phyloP scores from a whole-genome alignment of 768 basidiomycete genomes.

The Arthromyces matolae region DNA sequence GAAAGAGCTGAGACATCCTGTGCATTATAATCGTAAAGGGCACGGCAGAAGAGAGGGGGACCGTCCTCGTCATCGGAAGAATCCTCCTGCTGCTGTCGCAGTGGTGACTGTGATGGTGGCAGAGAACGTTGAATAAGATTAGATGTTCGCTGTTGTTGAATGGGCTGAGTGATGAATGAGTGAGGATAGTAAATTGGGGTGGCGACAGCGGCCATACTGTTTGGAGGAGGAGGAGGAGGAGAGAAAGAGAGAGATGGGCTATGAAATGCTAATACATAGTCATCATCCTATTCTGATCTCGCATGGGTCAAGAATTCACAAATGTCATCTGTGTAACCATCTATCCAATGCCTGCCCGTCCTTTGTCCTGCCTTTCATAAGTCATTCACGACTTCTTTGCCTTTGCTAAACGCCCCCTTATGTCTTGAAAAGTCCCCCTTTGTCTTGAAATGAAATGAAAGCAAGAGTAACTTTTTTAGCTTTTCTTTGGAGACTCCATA shows the following conservation, averaged over 20 bases:
- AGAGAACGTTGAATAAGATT: not conserved
- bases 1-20: constrained; percentile 85
- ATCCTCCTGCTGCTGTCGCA: constrained; percentile 28
- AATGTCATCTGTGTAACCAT: not conserved
- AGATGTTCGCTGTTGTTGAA: constrained; percentile 12
- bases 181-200: constrained; percentile 23
- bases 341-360: not conserved
- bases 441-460: no score
- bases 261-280: constrained; percentile 3
- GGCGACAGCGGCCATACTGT: constrained; percentile 29
- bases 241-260: constrained; percentile 4
- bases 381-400: not conserved
- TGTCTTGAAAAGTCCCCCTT: not conserved
- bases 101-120: not conserved
- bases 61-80: constrained; percentile 57
- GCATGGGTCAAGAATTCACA: constrained; percentile 7
- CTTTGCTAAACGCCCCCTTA: not conserved
- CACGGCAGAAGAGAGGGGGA: constrained; percentile 80
- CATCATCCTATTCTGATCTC: constrained; percentile 13
- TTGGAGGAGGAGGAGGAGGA: constrained; percentile 9
- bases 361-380: not conserved
- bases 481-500: no score
- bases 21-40: constrained; percentile 86
- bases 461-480: no score
- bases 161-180: constrained; percentile 19